phyloP scores from a whole-genome alignment of 2,329 filamentous ascomycete species.

The Diaporthe destruens region DNA sequence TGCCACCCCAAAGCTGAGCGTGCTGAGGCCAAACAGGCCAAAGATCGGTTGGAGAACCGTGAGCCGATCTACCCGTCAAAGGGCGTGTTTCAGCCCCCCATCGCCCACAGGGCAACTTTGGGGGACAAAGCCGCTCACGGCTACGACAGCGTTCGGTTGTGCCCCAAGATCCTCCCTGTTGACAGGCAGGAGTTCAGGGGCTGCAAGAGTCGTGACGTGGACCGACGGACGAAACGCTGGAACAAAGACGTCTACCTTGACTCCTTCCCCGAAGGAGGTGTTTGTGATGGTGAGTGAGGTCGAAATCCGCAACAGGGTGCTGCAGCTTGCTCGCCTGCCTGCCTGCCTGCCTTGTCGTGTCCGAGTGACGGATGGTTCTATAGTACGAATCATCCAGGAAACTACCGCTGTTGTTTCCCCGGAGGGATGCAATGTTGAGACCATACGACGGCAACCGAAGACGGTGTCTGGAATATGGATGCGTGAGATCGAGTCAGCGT shows the following conservation, averaged over 20 bases:
- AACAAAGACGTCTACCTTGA: conserved; percentile 13
- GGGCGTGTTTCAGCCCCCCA: not conserved
- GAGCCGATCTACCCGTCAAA: not conserved
- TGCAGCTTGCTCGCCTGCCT: not conserved
- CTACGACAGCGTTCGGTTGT: not conserved
- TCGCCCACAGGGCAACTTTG: not conserved
- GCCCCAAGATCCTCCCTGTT: conserved; percentile 5
- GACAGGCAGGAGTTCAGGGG: conserved; percentile 10
- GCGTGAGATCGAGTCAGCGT: not conserved
- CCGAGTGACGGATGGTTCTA: not conserved
- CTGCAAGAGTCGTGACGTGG: conserved; percentile 11
- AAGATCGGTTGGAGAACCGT: not conserved
- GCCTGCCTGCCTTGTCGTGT: not conserved
- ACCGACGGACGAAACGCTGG: not conserved
- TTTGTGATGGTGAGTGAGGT: not conserved
- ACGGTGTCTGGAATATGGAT: not conserved
- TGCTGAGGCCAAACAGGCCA: not conserved
- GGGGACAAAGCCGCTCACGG: not conserved
- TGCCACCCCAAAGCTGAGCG: conserved; percentile 13
- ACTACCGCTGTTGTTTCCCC: not conserved
- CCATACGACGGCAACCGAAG: not conserved
- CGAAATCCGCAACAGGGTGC: not conserved
- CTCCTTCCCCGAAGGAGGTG: not conserved
- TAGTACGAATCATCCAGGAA: not conserved
- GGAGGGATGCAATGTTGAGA: not conserved